Base-by-base conservation (phyloP, 75 land plant genomes). In the Selaginella tamariscina region DNA sequence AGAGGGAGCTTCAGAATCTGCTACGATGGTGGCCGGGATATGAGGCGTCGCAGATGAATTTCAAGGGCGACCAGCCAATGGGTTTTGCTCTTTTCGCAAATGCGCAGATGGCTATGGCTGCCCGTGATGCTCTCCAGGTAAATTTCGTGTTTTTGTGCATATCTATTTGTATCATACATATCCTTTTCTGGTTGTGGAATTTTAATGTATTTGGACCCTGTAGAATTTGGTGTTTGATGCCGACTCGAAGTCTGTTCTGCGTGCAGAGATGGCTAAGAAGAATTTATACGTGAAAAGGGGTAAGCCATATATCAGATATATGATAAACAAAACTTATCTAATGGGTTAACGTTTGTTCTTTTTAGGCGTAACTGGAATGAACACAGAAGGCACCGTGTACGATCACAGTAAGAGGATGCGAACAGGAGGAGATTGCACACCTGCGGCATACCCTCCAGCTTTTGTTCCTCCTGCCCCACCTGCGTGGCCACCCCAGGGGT, bases 191-290 rank as follows among this genome's bases (percentile, higher is more conserved):
- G 20, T 49, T 20, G 11, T 66, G 24, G 24, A 8, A 29, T 69
- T 66, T 22, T 66, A 31, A 21, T 56, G 24, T 55, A 33, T 68
- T 74, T 59, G 27, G 56, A 31, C 67, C 54, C 26, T 30, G 2
- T 74, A 95, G 99, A 83, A 84, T 23, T 73, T 91, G 87, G 84
- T 95, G 30, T 95, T 95, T 77, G 99, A 95, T 77, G 78, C 93
- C 1, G 99, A 95, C 33, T 33, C 76, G 29, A 88, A 91, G 67
- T 81, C 99, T 2, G 78, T 84, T 1, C 70, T 95, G 78, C 96
- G 87, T 68, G 84, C 86, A 2, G 97, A 95, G 76, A 95, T 95
- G 99, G 99, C 99, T 30, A 95, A 95, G 86, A 95, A 95, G 79
- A 95, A 95, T 75, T 79, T 95, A 1, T 91, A 85, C 70, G 84